Evolutionary conservation across 2,329 filamentous ascomycete genomes (phyloP), one percentile per base, ranked within the genome.

Genomic region (Aphanoascus verrucosus): DNA sequence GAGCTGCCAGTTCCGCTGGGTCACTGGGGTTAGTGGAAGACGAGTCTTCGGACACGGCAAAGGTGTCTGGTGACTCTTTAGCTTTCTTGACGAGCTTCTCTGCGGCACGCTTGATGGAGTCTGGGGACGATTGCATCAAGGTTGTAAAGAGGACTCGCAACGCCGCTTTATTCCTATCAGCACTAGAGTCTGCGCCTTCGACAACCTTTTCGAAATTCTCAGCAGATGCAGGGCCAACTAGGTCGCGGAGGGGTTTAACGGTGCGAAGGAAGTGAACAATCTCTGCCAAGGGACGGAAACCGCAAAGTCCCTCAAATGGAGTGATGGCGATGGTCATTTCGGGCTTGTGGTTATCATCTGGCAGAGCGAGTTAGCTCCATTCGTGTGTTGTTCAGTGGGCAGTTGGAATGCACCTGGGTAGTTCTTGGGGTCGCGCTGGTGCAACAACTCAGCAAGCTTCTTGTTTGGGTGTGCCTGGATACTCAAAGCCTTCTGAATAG

Each of bases 271-370:
- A 97, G 67, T 94, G 87, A 0, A 82, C 77, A 58, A 97, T 93
- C 71, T 98, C 90, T 4, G 73, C 76, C 19, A 96, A 75, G 0
- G 93, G 93, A 8, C 93, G 82, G 76, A 98, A 98, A 34, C 93
- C 93, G 64, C 93, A 98, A 34, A 98, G 80, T 0, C 93, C 93
- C 67, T 97, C 91, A 61, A 98, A 98, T 0, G 88, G 85, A 0
- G 93, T 97, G 63, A 98, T 85, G 57, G 93, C 93, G 69, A 98
- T 95, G 58, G 93, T 90, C 93, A 98, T 98, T 73, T 98, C 93
- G 34, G 93, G 93, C 74, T 98, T 98, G 77, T 98, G 93, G 74
- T 98, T 98, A 75, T 97, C 91, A 76, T 98, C 89, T 70, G 40
- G 11, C 37, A 60, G 23, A 32, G 41, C 17, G 20, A 17, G 14